Evolutionary conservation across 306 rosid species (phyloP).

Genomic region (Fragaria iinumae): DNA sequence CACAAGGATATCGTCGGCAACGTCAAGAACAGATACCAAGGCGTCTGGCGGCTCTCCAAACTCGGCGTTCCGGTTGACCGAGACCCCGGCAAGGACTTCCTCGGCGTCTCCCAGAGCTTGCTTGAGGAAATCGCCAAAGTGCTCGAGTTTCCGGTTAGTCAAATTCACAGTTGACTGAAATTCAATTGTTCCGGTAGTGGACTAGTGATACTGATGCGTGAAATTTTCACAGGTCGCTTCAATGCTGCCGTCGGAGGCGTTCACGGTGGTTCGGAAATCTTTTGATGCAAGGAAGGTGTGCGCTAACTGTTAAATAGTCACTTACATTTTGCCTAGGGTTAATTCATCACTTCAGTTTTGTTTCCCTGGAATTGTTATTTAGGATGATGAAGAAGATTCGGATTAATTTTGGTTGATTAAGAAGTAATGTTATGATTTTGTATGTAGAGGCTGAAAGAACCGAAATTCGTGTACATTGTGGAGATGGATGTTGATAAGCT

Average conservation of each 20-base stretch:
- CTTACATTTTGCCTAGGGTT: not conserved
- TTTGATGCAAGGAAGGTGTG: conserved; percentile 92
- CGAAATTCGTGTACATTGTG: conserved; percentile 86
- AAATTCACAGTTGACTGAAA: not conserved
- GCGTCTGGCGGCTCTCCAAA: conserved; percentile 79
- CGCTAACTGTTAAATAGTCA: not conserved
- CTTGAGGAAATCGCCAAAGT: conserved; percentile 69
- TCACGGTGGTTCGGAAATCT: conserved; percentile 77
- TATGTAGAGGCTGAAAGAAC: conserved; percentile 66
- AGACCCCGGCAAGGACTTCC: conserved; percentile 87
- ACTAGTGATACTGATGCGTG: not conserved
- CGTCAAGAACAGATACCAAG: conserved; percentile 55
- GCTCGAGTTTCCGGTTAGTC: conserved; percentile 67
- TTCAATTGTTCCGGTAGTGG: not conserved
- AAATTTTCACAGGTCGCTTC: conserved; percentile 66
- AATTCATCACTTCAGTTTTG: not conserved
- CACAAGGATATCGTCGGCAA: conserved; percentile 41
- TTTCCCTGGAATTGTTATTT: not conserved
- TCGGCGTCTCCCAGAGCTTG: conserved; percentile 61
- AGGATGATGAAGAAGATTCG: not conserved
- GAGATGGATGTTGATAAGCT: conserved; percentile 87
- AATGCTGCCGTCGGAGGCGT: conserved; percentile 76
- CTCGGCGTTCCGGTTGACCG: conserved; percentile 62
- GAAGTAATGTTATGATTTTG: conserved; percentile 25
- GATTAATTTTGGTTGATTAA: not conserved